phyloP scores from a whole-genome alignment of 108 stramenopile species.

The Nitzschia inconspicua region DNA sequence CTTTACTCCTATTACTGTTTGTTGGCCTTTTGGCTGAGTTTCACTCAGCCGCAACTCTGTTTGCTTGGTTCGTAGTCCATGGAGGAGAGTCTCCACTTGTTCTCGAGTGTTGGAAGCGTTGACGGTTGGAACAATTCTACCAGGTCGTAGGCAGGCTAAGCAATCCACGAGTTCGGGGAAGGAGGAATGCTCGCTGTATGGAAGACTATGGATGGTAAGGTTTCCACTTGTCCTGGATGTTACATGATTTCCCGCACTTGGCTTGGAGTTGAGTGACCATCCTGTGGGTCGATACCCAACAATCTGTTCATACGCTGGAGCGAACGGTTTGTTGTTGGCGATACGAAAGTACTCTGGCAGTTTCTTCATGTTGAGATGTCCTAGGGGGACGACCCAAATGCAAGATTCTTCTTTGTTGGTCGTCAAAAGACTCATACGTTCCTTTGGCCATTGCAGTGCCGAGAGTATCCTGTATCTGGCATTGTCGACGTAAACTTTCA shows the following conservation, averaged over 20 bases:
- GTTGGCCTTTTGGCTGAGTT: no score
- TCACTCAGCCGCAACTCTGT: slow-evolving; percentile 5
- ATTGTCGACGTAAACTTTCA: slow-evolving; percentile 83
- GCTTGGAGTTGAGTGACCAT: slow-evolving; percentile 54
- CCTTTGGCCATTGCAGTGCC: slow-evolving; percentile 61
- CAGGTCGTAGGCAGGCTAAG: slow-evolving; percentile 62
- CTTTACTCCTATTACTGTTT: no score
- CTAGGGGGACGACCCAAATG: slow-evolving; percentile 84
- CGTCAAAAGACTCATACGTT: slow-evolving; percentile 57
- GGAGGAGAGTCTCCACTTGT: slow-evolving; percentile 60
- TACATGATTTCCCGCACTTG: slow-evolving; percentile 30
- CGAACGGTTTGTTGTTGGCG: slow-evolving; percentile 49
- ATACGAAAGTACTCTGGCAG: slow-evolving; percentile 54
- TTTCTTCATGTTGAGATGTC: slow-evolving; percentile 79
- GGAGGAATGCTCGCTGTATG: slow-evolving; percentile 87
- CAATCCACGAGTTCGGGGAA: slow-evolving; percentile 89
- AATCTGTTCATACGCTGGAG: slow-evolving; percentile 37
- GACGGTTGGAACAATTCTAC: slow-evolving; percentile 79
- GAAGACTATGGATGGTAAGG: slow-evolving; percentile 71
- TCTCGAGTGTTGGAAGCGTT: slow-evolving; percentile 64
- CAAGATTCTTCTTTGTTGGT: slow-evolving; percentile 51
- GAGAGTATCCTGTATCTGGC: slow-evolving; percentile 64
- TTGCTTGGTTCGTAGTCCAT: slow-evolving; percentile 22
- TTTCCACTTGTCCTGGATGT: slow-evolving; percentile 46
- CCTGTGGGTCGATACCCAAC: slow-evolving; percentile 77